Evolutionary conservation across 176 grass and related monocot genomes (phyloP), one percentile per base, ranked within the genome.

Genomic region (Eleusine indica): DNA sequence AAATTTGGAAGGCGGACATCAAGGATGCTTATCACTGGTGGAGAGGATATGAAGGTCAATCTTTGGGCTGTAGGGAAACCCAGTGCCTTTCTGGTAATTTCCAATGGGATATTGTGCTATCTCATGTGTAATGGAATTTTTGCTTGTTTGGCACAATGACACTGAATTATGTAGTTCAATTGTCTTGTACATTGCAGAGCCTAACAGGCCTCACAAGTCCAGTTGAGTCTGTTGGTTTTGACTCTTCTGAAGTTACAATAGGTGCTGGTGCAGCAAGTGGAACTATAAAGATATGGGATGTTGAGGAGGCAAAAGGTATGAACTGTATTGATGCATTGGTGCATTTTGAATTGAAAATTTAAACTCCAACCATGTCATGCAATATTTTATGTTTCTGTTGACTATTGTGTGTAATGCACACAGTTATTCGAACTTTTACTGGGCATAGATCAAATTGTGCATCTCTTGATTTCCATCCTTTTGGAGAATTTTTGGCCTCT

Each of bases 271-370:
- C 91, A 56, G 89, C 93, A 15, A 91, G 52, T 51, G 96, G 96
- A 62, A 93, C 93, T 35, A 95, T 98, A 84, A 98, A 98, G 82
- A 77, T 98, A 91, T 98, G 96, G 96, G 87, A 93, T 80, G 72
- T 93, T 38, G 83, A 91, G 60, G 96, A 98, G 70, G 87, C 89
- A 32, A 98, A 98, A 83, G 87, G 93, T 98, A 83, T 30, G 60
- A 72, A 68, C 40, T 48, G 44, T 66, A n/a, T 56, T 56, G 53
- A 51, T 11, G 14, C 22, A 46, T 69, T 25, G 56, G 13, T 70
- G 28, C 21, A 80, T 54, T 81, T 53, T 46, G 18, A 82, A 66
- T 13, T 71, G 17, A 71, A 73, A 54, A 40, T 9, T 71, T 42
- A 68, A 83, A 72, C 12, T 66, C 9, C 47, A 81, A 54, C 3